These are phyloP conservation scores for Leishmania arabica DNA, from an alignment of 208 protist species.

Conservation along the genomic window DNA sequence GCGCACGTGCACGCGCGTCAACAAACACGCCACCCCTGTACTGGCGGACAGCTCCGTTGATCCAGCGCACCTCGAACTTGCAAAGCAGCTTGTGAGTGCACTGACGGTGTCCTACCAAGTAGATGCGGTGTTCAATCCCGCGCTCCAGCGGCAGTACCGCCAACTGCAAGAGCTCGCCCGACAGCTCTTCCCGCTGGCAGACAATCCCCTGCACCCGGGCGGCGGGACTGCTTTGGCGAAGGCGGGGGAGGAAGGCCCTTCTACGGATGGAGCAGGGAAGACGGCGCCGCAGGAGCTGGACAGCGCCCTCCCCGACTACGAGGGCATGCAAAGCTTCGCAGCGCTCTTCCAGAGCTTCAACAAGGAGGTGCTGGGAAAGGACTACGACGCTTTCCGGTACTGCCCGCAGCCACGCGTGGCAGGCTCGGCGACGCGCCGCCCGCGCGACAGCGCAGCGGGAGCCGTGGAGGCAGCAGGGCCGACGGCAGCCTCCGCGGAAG, in stretches of 20 bases:
- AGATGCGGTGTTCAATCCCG: constrained; percentile 69
- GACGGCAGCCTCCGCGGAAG: neutral
- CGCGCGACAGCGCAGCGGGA: constrained; percentile 9
- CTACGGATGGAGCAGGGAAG: neutral
- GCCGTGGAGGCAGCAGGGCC: neutral
- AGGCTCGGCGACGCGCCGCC: neutral
- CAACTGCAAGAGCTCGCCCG: constrained; percentile 57
- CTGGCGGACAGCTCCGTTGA: constrained; percentile 11
- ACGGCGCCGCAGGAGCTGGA: constrained; percentile 13
- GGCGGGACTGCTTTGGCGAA: neutral
- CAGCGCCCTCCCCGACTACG: constrained; percentile 53
- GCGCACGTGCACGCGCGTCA: constrained; percentile 11
- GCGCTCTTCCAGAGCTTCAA: constrained; percentile 57
- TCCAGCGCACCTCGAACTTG: constrained; percentile 36
- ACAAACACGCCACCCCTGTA: constrained; percentile 1
- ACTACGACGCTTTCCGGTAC: constrained; percentile 46
- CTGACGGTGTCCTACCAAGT: constrained; percentile 64
- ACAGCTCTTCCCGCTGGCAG: neutral
- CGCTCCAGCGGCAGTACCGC: constrained; percentile 63
- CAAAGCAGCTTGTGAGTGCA: constrained; percentile 48
- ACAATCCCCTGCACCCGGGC: neutral
- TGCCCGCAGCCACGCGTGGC: constrained; percentile 31
- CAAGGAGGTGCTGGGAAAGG: constrained; percentile 37
- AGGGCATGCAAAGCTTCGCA: constrained; percentile 43
- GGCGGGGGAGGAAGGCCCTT: neutral